Evolutionary conservation across 2,329 filamentous ascomycete species (phyloP).

Genomic region (Trichoderma sp.): DNA sequence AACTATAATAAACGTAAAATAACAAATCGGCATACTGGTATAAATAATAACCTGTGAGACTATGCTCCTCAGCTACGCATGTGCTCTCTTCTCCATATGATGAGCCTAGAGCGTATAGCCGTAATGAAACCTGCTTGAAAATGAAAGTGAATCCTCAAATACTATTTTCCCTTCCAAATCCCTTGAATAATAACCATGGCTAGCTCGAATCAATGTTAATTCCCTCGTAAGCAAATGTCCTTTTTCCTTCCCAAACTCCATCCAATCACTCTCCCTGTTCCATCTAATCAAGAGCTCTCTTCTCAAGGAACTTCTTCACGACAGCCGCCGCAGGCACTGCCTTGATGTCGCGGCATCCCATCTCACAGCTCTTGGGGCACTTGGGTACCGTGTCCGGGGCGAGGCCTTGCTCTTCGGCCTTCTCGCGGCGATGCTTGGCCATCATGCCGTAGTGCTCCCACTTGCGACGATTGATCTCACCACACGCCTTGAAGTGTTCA

Average conservation of each 20-base stretch:
- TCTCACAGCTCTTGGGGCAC: conserved; percentile 22
- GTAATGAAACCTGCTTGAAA: neutral
- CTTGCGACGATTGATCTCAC: conserved; percentile 28
- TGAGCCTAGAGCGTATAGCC: neutral
- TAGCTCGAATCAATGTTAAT: neutral
- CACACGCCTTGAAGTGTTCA: conserved; percentile 25
- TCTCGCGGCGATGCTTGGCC: conserved; percentile 27
- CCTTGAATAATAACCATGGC: neutral
- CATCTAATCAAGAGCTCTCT: neutral
- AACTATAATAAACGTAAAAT: neutral
- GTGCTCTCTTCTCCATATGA: neutral
- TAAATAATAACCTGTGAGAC: neutral
- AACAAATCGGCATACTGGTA: neutral
- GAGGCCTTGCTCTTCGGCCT: conserved; percentile 16
- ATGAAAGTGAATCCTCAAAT: neutral
- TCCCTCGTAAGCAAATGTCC: neutral
- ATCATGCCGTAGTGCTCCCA: conserved; percentile 31
- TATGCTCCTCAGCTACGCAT: neutral
- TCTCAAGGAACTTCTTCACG: conserved; percentile 5
- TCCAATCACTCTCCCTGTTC: neutral
- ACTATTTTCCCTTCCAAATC: neutral
- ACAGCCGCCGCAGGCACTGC: neutral
- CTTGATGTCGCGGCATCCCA: conserved; percentile 22
- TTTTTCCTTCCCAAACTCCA: neutral
- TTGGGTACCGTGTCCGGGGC: neutral